Conservation (phyloP, 2,329 filamentous ascomycete genomes). For the Monilinia polystroma region DNA sequence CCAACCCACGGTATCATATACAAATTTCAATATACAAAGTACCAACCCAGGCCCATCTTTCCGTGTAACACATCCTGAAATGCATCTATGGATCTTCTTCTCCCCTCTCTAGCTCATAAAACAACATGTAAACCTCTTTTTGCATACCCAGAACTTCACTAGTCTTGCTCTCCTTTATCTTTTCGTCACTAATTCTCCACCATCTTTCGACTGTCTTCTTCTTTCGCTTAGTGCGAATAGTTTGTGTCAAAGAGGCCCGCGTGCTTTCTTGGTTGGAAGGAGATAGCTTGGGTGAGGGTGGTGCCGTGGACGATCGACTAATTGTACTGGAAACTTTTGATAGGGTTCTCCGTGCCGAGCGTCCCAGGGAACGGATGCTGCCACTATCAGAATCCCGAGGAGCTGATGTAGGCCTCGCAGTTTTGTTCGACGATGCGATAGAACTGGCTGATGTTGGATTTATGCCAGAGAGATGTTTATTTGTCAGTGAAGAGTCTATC, state of each 20-base stretch:
- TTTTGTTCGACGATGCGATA: constrained; percentile 27
- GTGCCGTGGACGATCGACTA: constrained; percentile 25
- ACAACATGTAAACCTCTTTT: constrained; percentile 91
- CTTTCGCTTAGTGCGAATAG: constrained; percentile 50
- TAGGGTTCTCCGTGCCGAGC: constrained; percentile 55
- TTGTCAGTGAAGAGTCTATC: constrained; percentile 24
- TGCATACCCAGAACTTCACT: constrained; percentile 90
- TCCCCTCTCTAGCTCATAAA: constrained; percentile 73
- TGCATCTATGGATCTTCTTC: constrained; percentile 27
- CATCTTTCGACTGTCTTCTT: constrained; percentile 71
- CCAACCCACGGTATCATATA: constrained; percentile 14
- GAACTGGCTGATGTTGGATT: constrained; percentile 27
- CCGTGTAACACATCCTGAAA: not conserved
- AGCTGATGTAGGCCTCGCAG: constrained; percentile 30
- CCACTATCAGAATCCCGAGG: constrained; percentile 48
- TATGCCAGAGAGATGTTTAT: constrained; percentile 20
- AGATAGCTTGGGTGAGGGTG: constrained; percentile 24
- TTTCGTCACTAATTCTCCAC: constrained; percentile 98
- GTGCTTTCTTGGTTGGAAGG: constrained; percentile 10
- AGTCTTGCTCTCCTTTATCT: constrained; percentile 91
- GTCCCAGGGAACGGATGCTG: constrained; percentile 57
- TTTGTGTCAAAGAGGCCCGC: constrained; percentile 24
- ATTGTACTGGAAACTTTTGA: constrained; percentile 42
- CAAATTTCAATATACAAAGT: constrained; percentile 16
- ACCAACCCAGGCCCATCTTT: not conserved